phyloP scores from a whole-genome alignment of 2,329 filamentous ascomycete genomes.

The Macrophomina phaseolina region DNA sequence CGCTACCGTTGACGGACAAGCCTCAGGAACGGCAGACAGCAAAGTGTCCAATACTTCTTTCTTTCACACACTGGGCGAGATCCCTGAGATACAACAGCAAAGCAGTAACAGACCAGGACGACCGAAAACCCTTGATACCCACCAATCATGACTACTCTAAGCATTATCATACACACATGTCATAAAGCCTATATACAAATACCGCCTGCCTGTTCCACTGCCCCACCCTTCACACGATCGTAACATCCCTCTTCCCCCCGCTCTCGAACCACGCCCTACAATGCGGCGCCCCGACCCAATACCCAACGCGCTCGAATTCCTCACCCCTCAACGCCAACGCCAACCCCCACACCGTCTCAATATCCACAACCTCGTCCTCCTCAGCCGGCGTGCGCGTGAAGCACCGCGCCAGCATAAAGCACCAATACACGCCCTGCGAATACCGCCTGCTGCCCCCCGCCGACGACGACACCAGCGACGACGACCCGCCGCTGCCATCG shows the following conservation, averaged over 20 bases:
- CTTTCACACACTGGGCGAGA: too few relatives aligned
- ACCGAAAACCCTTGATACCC: too few relatives aligned
- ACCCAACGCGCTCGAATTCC: conserved; percentile 18
- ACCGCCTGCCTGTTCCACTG: not conserved
- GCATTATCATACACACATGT: not conserved
- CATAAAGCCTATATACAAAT: not conserved
- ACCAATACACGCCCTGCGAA: conserved; percentile 23
- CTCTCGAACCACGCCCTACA: conserved; percentile 18
- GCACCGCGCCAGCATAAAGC: conserved; percentile 20
- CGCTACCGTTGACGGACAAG: too few relatives aligned
- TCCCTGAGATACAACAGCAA: too few relatives aligned
- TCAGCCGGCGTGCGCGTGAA: conserved; percentile 23
- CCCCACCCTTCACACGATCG: not conserved
- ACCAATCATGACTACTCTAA: not conserved
- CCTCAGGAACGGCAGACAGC: too few relatives aligned
- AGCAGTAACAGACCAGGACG: too few relatives aligned
- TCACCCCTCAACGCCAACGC: conserved; percentile 18
- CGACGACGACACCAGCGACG: not conserved
- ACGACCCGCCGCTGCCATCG: not conserved
- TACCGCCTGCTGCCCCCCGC: not conserved
- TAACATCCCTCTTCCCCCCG: conserved; percentile 8
- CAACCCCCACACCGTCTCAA: conserved; percentile 22
- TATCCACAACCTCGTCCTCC: conserved; percentile 17
- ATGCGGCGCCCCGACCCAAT: not conserved
- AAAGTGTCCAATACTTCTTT: too few relatives aligned